A percentile compares a stretch with the other conserved stretches of the same genome.
These are phyloP conservation scores for Saccharomyces kudriavzevii DNA, from an alignment of 805 yeast genomes.

Conservation along the genomic window DNA sequence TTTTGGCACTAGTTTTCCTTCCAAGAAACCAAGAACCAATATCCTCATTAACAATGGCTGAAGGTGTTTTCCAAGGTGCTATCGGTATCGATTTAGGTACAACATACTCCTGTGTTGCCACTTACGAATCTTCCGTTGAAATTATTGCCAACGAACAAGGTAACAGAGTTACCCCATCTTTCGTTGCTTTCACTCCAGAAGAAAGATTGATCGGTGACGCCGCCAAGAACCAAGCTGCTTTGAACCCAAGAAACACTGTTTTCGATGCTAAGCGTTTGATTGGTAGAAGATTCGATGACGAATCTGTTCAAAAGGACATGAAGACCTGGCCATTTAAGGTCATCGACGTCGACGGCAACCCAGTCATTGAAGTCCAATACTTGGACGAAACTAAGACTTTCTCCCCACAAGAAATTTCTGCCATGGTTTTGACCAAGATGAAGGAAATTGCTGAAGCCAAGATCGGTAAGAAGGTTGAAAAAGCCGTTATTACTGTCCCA, in stretches of 20 bases:
- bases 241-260: conserved; percentile 69
- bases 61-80: conserved; percentile 99
- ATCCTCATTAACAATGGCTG: conserved; percentile 59
- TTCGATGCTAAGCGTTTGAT: conserved; percentile 79
- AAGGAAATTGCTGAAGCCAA: conserved; percentile 72
- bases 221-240: conserved; percentile 77
- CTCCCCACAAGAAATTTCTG: conserved; percentile 69
- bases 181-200: conserved; percentile 70
- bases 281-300: conserved; percentile 71
- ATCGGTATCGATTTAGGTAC: conserved; percentile 98
- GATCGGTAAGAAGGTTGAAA: conserved; percentile 62
- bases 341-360: conserved; percentile 55
- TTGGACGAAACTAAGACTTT: conserved; percentile 60
- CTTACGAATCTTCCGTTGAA: conserved; percentile 68
- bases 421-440: conserved; percentile 77
- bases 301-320: conserved; percentile 77
- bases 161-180: conserved; percentile 78
- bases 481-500: conserved; percentile 73
- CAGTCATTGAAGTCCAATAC: conserved; percentile 63
- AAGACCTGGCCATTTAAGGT: conserved; percentile 85
- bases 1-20: conserved; percentile 2
- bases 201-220: conserved; percentile 79
- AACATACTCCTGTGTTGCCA: conserved; percentile 73
- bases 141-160: conserved; percentile 79
- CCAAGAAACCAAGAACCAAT: conserved; percentile 16